phyloP scores from a whole-genome alignment of 345 rosid genomes.

The Syzygium aromaticum region DNA sequence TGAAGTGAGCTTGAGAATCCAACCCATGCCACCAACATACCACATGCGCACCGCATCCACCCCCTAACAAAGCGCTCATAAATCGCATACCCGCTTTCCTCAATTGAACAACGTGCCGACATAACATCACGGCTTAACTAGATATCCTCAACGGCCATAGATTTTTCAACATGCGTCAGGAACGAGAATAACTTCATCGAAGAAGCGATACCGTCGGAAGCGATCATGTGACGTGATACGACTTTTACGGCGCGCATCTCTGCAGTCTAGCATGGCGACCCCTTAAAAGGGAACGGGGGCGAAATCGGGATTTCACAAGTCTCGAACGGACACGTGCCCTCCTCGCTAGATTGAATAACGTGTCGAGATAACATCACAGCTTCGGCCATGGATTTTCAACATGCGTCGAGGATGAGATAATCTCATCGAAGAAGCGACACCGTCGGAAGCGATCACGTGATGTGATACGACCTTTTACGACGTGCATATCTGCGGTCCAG shows the following conservation, averaged over 20 bases:
- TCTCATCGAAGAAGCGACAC: too few species aligned
- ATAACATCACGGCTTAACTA: not conserved
- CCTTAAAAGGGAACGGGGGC: not conserved
- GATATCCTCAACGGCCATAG: not conserved
- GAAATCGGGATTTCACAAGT: too few species aligned
- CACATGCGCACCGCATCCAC: not conserved
- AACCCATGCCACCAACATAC: not conserved
- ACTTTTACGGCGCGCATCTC: not conserved
- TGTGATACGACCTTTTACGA: too few species aligned
- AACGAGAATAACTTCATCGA: not conserved
- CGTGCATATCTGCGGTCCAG: too few species aligned
- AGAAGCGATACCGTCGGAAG: too few species aligned
- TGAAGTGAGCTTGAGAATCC: not conserved
- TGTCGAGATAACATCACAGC: too few species aligned
- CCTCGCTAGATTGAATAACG: too few species aligned
- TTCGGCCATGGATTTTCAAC: too few species aligned
- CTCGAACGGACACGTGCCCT: too few species aligned
- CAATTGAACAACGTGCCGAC: not conserved
- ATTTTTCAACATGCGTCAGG: too few species aligned
- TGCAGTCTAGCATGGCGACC: rapidly evolving
- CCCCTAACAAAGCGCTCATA: not conserved
- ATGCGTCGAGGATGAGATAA: too few species aligned
- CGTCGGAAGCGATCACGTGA: too few species aligned
- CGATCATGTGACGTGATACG: not conserved
- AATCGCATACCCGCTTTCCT: not conserved